Evolutionary conservation across 108 stramenopile genomes (phyloP).

Genomic region (Mayamaea pseudoterrestris): DNA sequence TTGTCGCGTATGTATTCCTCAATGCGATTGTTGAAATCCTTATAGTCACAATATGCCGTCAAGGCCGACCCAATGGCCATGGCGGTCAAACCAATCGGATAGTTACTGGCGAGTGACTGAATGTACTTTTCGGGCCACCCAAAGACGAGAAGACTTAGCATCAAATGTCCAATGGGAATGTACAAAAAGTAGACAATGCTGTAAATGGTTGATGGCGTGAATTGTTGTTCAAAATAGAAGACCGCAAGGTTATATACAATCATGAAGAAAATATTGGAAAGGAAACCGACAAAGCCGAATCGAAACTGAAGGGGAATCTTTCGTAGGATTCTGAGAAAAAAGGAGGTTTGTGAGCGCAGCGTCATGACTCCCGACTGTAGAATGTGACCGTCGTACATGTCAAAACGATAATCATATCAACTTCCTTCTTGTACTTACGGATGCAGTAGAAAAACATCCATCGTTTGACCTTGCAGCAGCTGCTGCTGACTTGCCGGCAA

Average conservation of each 20-base stretch:
- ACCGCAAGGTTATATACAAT: conserved; percentile 59
- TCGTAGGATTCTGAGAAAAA: too few relatives aligned
- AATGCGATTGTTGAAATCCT: conserved; percentile 45
- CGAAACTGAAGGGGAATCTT: conserved; percentile 57
- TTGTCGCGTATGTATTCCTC: conserved; percentile 20
- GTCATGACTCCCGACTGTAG: too few relatives aligned
- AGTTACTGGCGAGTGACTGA: conserved; percentile 49
- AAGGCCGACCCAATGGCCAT: conserved; percentile 53
- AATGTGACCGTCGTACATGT: too few relatives aligned
- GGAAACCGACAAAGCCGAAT: conserved; percentile 59
- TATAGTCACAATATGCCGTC: conserved; percentile 59
- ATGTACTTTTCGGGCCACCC: conserved; percentile 82
- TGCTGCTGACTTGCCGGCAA: too few relatives aligned
- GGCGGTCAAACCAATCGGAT: conserved; percentile 76
- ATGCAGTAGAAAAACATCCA: too few relatives aligned
- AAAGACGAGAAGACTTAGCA: conserved; percentile 63
- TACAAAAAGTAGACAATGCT: conserved; percentile 54
- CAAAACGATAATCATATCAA: too few relatives aligned
- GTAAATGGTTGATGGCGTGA: conserved; percentile 64
- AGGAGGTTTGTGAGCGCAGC: too few relatives aligned
- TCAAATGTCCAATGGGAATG: conserved; percentile 61
- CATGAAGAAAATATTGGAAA: conserved; percentile 69
- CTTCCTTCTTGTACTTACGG: too few relatives aligned
- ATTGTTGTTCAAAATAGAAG: conserved; percentile 27
- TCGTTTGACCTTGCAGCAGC: too few relatives aligned